Conservation (phyloP, 164 flowering plant genomes). For the Nelumbo lutea region DNA sequence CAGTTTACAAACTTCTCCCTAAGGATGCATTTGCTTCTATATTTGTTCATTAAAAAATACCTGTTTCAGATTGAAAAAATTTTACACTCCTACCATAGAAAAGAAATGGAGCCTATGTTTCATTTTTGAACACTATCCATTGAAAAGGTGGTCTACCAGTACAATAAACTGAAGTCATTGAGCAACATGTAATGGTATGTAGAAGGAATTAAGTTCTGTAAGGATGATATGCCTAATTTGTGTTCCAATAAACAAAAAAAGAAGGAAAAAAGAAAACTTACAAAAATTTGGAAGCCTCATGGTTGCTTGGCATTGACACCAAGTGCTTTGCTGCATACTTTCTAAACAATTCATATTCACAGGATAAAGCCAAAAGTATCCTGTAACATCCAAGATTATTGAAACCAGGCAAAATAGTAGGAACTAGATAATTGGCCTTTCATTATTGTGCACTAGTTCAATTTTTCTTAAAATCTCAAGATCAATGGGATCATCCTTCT, state of each 20-base stretch:
- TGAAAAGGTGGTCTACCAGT: background rate
- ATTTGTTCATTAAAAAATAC: no score
- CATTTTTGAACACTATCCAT: background rate
- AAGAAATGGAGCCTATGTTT: background rate
- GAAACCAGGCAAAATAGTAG: background rate
- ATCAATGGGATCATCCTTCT: conserved; percentile 4
- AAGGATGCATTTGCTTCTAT: background rate
- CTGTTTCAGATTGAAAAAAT: no score
- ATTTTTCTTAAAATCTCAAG: conserved; percentile 10
- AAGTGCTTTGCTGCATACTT: background rate
- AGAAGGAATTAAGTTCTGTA: background rate
- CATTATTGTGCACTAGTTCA: conserved; percentile 2
- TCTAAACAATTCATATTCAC: background rate
- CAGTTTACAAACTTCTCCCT: background rate
- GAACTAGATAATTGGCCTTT: conserved; percentile 3
- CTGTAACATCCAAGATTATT: background rate
- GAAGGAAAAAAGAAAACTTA: background rate
- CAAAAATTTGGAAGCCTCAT: background rate
- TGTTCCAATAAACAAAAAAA: background rate
- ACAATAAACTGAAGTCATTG: background rate
- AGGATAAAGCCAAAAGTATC: background rate
- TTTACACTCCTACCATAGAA: no score
- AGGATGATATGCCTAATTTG: background rate
- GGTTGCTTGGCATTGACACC: background rate
- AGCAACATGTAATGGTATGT: background rate